Percentiles rank a stretch among this genome's conserved stretches.
phyloP scores from a whole-genome alignment of 2,329 filamentous ascomycete genomes.

The Setomelanomma holmii region DNA sequence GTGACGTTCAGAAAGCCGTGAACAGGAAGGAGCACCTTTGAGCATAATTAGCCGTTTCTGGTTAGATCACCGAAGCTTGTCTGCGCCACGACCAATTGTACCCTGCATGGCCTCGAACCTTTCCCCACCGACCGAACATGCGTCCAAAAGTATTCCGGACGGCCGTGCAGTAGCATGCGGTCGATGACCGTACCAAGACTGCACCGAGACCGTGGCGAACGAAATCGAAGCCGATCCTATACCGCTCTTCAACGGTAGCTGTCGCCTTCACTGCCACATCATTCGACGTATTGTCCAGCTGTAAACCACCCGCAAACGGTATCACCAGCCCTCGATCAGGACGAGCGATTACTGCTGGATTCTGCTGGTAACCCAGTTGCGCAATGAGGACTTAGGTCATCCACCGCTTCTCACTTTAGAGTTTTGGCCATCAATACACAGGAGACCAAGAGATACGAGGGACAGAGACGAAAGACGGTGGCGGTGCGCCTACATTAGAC shows the following conservation, averaged over 20 bases:
- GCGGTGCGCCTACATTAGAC: slow-evolving; percentile 8
- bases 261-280: background rate
- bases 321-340: too few relatives aligned
- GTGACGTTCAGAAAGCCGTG: slow-evolving; percentile 21
- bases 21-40: slow-evolving; percentile 32
- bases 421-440: too few relatives aligned
- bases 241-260: background rate
- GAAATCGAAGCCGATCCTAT: slow-evolving; percentile 4
- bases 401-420: too few relatives aligned
- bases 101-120: slow-evolving; percentile 11
- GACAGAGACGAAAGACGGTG: slow-evolving; percentile 15
- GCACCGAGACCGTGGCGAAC: slow-evolving; percentile 17
- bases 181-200: slow-evolving; percentile 7
- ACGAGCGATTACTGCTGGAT: too few relatives aligned
- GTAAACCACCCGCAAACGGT: too few relatives aligned
- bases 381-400: too few relatives aligned
- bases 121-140: slow-evolving; percentile 7
- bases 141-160: slow-evolving; percentile 12
- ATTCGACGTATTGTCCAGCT: too few relatives aligned
- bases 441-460: background rate
- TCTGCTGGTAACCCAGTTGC: too few relatives aligned
- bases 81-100: slow-evolving; percentile 18
- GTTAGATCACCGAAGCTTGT: slow-evolving; percentile 24
- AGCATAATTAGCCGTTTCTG: slow-evolving; percentile 35
- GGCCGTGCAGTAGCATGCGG: slow-evolving; percentile 20